Evolutionary conservation across 257 asterid genomes (phyloP).

Genomic region (Nicotiana attenuata): DNA sequence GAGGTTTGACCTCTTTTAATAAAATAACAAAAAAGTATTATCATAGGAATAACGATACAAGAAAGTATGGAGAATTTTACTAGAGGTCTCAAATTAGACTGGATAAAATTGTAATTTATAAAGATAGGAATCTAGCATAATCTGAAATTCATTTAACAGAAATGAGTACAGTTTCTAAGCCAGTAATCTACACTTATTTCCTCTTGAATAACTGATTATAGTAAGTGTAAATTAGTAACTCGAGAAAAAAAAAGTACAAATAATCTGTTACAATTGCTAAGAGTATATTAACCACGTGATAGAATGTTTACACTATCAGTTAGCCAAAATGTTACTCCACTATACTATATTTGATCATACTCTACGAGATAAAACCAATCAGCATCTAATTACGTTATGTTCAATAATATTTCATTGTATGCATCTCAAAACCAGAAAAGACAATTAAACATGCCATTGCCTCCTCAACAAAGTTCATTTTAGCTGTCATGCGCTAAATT

Average conservation of each 20-base stretch:
- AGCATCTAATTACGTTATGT: neutral
- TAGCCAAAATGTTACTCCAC: too few species aligned
- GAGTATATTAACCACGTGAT: too few species aligned
- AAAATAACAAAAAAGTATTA: neutral
- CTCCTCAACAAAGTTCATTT: neutral
- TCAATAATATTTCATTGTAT: neutral
- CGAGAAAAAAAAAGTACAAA: neutral
- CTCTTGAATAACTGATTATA: neutral
- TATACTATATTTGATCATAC: neutral
- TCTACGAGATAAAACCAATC: neutral
- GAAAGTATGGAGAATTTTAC: neutral
- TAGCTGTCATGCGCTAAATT: neutral
- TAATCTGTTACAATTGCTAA: neutral
- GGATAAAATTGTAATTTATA: neutral
- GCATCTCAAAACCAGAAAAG: neutral
- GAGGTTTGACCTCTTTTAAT: neutral
- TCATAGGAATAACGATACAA: neutral
- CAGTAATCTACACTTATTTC: neutral
- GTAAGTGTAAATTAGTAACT: neutral
- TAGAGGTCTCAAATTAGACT: neutral
- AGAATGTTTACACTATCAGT: too few species aligned
- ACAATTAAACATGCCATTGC: neutral
- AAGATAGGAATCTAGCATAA: neutral
- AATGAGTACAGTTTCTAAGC: neutral
- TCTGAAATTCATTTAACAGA: neutral